A percentile compares a stretch with the other conserved stretches of the same genome.
These are phyloP conservation scores for Neoarthrinium moseri DNA, from an alignment of 2,329 filamentous ascomycete genomes.

Conservation along the genomic window DNA sequence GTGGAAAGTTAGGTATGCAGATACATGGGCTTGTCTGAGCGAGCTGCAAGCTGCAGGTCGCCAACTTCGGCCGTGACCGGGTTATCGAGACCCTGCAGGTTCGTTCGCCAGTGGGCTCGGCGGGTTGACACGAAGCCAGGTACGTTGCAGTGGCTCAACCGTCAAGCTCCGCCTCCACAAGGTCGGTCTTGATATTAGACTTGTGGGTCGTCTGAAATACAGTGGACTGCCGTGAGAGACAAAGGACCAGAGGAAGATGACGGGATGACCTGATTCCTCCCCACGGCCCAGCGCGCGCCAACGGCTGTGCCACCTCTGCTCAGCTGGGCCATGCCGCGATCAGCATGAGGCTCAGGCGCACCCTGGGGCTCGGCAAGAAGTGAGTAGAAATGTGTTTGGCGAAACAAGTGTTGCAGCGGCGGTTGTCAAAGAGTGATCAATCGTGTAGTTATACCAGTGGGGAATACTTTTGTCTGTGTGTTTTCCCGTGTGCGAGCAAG, in stretches of 20 bases:
- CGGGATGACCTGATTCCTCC: background rate
- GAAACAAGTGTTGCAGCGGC: no score
- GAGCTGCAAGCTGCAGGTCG: no score
- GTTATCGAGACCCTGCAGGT: no score
- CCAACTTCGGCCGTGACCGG: no score
- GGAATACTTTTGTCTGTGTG: no score
- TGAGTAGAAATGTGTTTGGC: constrained; percentile 1
- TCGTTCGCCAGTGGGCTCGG: background rate
- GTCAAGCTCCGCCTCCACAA: constrained; percentile 13
- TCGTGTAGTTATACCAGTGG: no score
- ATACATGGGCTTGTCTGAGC: background rate
- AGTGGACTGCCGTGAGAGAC: constrained; percentile 7
- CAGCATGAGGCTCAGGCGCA: constrained; percentile 9
- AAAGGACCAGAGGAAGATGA: constrained; percentile 4
- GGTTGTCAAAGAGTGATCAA: no score
- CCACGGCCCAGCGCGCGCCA: background rate
- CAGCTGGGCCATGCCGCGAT: constrained; percentile 11
- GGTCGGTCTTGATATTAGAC: constrained; percentile 5
- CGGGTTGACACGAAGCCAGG: background rate
- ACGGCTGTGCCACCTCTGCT: constrained; percentile 12
- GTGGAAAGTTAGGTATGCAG: background rate
- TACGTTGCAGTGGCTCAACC: constrained; percentile 6
- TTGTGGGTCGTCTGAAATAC: constrained; percentile 12
- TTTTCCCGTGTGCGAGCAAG: no score
- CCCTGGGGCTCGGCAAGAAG: constrained; percentile 1